phyloP scores from a whole-genome alignment of 345 rosid species.

The Syzygium grande region DNA sequence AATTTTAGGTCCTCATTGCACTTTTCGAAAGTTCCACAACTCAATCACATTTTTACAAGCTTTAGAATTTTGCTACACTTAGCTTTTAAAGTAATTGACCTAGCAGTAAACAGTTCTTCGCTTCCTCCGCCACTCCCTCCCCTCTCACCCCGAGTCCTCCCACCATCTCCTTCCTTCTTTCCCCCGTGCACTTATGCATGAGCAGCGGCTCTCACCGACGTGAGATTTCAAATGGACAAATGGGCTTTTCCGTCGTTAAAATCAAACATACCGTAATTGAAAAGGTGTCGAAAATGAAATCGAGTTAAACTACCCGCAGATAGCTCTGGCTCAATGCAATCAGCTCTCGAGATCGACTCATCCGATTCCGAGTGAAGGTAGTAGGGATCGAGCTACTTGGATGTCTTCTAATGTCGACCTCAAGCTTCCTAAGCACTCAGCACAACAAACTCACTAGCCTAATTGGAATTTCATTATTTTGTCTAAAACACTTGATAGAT shows the following conservation, averaged over 20 bases:
- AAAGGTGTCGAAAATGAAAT: neutral
- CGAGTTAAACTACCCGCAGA: neutral
- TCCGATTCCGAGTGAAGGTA: neutral
- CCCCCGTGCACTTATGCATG: neutral
- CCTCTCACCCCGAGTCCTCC: neutral
- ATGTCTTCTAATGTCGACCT: neutral
- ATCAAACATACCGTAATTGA: neutral
- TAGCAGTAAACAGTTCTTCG: too few species aligned
- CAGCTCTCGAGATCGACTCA: neutral
- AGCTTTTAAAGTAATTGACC: too few species aligned
- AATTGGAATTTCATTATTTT: neutral
- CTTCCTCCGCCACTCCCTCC: neutral
- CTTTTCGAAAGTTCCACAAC: too few species aligned
- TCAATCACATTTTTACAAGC: too few species aligned
- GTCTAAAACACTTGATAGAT: neutral
- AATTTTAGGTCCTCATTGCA: too few species aligned
- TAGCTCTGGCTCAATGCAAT: neutral
- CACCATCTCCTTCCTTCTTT: neutral
- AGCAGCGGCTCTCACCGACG: neutral
- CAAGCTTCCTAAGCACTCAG: neutral
- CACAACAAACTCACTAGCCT: neutral
- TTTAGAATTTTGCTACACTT: too few species aligned
- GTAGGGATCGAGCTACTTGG: neutral
- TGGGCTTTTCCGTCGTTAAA: neutral
- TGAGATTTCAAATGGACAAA: neutral